These are phyloP conservation scores for Pseudohalonectria lignicola DNA, from an alignment of 2,329 filamentous ascomycete species.

Conservation along the genomic window DNA sequence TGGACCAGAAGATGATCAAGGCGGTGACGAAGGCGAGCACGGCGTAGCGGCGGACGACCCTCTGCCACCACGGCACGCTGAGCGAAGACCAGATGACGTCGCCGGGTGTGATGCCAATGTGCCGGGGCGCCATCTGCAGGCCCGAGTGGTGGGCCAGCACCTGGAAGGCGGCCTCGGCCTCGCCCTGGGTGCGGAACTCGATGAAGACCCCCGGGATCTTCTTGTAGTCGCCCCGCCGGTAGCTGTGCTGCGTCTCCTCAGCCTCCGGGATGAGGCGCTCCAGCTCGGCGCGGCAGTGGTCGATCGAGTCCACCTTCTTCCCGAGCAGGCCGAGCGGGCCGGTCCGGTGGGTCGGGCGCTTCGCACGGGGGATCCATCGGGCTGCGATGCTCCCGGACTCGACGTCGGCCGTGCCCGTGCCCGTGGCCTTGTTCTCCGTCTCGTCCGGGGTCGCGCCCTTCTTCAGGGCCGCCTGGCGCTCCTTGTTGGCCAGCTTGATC, in stretches of 20 bases:
- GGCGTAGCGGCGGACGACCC: conserved; percentile 58
- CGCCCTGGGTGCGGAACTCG: conserved; percentile 73
- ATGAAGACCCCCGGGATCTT: conserved; percentile 75
- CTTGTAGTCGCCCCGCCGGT: conserved; percentile 52
- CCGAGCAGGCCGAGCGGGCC: conserved; percentile 61
- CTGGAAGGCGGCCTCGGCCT: conserved; percentile 81
- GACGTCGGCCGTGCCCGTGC: conserved; percentile 41
- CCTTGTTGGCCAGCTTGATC: conserved; percentile 66
- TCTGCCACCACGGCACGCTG: conserved; percentile 77
- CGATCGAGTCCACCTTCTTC: conserved; percentile 88
- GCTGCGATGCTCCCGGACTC: conserved; percentile 63
- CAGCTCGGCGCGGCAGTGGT: conserved; percentile 74
- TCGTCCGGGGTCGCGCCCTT: conserved; percentile 36
- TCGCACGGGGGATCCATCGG: conserved; percentile 62
- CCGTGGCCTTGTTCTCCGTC: conserved; percentile 11
- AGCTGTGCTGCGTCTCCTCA: conserved; percentile 54
- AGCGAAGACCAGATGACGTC: conserved; percentile 87
- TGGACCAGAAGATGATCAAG: conserved; percentile 78
- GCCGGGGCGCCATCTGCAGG: conserved; percentile 76
- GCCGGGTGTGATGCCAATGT: conserved; percentile 68
- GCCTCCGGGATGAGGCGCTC: conserved; percentile 64
- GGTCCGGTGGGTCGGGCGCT: conserved; percentile 65
- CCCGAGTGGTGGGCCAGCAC: conserved; percentile 78
- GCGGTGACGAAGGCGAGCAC: conserved; percentile 63
- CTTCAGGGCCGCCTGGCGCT: conserved; percentile 56